Evolutionary conservation across 2,329 filamentous ascomycete genomes (phyloP), one percentile per base, ranked within the genome.

Genomic region (Periconia macrospinosa): DNA sequence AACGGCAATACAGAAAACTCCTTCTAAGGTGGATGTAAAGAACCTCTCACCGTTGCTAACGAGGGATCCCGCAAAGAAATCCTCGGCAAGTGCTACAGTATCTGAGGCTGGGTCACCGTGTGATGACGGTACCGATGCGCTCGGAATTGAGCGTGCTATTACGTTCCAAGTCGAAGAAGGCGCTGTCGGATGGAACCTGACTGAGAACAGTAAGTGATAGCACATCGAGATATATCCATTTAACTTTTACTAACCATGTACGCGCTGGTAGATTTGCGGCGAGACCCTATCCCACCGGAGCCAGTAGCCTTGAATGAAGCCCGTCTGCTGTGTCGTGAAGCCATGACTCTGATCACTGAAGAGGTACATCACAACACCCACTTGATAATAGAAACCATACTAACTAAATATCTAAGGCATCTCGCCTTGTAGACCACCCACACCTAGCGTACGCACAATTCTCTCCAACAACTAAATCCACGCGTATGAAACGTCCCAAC

Each of bases 311-410:
- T 70, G 44, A 68, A 68, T 46, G 66, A 70, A 49, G 66, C 67
- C 15, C 45, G 62, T 1, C 41, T 70, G 41, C 54, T 68, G 2
- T 70, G 66, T 49, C 53, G 67, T 19, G 63, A 68, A 48, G 65
- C 67, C 1, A 67, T 70, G 64, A 70, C 67, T 2, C 47, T 70
- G 45, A 69, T 70, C 47, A 69, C 62, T 6, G 65, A 70, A 51
- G 66, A 70, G 54, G 59, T 61, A 51, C 1, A 52, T 49, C 19
- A 23, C 2, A 41, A 18, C 11, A 11, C 11, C 10, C 3, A 8
- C 41, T 17, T 42, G 17, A 17, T 42, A 42, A n/a, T 5, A 7
- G 7, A 42, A 19, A 17, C 9, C 10, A 44, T 8, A 33, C 23
- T 18, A n/a, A 33, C 17, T 33, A 15, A 30, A 27, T 6, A 17